phyloP scores from a whole-genome alignment of 2,329 filamentous ascomycete genomes.

The Ascochyta fabae region DNA sequence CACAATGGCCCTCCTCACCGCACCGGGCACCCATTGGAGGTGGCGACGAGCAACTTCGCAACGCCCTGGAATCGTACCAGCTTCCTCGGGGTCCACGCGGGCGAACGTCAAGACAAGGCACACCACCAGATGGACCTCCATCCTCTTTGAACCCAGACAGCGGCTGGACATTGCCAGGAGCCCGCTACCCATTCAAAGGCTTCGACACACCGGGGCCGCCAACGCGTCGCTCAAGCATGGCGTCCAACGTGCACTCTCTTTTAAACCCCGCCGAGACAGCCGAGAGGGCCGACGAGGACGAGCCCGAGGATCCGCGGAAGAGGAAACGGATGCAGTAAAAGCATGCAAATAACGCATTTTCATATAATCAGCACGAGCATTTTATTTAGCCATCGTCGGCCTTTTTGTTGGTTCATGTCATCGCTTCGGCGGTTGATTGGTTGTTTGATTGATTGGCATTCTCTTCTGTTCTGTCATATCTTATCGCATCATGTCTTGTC shows the following conservation, averaged over 20 bases:
- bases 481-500: neutral
- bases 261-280: slow-evolving; percentile 73
- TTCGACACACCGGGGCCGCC: slow-evolving; percentile 64
- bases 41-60: slow-evolving; percentile 72
- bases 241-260: slow-evolving; percentile 70
- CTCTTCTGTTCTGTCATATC: neutral
- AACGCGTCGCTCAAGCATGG: slow-evolving; percentile 74
- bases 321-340: slow-evolving; percentile 56
- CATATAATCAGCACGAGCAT: neutral
- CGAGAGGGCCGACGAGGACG: slow-evolving; percentile 69
- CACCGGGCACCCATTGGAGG: slow-evolving; percentile 53
- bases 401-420: neutral
- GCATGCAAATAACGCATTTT: neutral
- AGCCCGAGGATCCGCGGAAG: slow-evolving; percentile 67
- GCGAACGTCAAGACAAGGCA: slow-evolving; percentile 59
- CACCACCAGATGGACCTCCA: slow-evolving; percentile 61
- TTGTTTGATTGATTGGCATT: neutral
- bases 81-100: slow-evolving; percentile 61
- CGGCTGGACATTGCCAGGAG: slow-evolving; percentile 62
- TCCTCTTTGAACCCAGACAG: slow-evolving; percentile 60
- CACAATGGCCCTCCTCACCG: slow-evolving; percentile 72
- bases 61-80: slow-evolving; percentile 75
- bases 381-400: too few relatives aligned
- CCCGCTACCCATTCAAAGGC: slow-evolving; percentile 56
- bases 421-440: neutral